Percentiles rank a stretch among this genome's conserved stretches.
These are phyloP conservation scores for Pseudocercospora crystallina DNA, from an alignment of 2,329 filamentous ascomycete genomes.

Conservation along the genomic window DNA sequence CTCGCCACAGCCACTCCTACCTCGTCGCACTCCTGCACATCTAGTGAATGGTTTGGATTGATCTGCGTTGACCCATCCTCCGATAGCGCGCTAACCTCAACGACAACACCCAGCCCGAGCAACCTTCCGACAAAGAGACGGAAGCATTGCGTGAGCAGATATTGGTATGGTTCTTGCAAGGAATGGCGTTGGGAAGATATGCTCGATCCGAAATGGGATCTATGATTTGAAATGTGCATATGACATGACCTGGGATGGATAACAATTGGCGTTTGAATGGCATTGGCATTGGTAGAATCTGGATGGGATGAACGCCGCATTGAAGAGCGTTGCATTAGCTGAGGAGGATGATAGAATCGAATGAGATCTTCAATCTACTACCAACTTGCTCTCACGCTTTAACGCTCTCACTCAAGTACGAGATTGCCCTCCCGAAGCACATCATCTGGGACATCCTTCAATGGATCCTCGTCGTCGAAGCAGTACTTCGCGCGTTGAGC, in stretches of 20 bases:
- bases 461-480: conserved; percentile 20
- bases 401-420: background rate
- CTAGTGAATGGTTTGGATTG: conserved; percentile 31
- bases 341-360: too few species aligned
- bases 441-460: conserved; percentile 10
- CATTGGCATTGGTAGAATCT: too few species aligned
- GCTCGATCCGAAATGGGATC: conserved; percentile 19
- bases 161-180: conserved; percentile 30
- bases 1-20: conserved; percentile 16
- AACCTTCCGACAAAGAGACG: conserved; percentile 18
- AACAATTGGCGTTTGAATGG: too few species aligned
- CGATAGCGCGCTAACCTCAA: conserved; percentile 5
- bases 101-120: conserved; percentile 17
- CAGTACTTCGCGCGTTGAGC: conserved; percentile 11
- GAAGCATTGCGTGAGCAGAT: conserved; percentile 22
- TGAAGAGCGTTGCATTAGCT: too few species aligned
- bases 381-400: too few species aligned
- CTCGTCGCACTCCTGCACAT: conserved; percentile 20
- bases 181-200: conserved; percentile 22
- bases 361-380: too few species aligned
- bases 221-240: conserved; percentile 5
- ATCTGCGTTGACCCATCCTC: conserved; percentile 32
- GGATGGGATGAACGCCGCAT: too few species aligned
- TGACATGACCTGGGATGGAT: too few species aligned
- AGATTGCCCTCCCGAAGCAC: background rate